A percentile compares a stretch with the other conserved stretches of the same genome.
phyloP scores from a whole-genome alignment of 73 alveolate species.

The Paramecium primaurelia region DNA sequence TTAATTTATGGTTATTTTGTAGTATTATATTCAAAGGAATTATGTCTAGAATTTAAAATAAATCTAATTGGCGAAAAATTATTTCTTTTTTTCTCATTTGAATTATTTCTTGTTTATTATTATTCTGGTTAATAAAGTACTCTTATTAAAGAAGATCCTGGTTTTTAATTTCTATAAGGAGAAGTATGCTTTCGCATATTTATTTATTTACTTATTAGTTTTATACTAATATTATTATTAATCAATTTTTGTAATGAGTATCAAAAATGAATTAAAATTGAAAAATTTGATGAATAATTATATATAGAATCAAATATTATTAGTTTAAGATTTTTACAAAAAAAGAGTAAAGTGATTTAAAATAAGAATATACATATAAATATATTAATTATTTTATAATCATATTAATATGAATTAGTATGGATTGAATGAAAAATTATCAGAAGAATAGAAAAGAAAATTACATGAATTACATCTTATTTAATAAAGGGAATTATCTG shows the following conservation, averaged over 20 bases:
- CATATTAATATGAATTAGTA: neutral
- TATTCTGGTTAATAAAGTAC: neutral
- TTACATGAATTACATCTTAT: constrained; percentile 33
- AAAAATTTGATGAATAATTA: neutral
- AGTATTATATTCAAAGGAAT: neutral
- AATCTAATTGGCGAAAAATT: neutral
- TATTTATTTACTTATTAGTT: neutral
- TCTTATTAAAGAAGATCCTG: neutral
- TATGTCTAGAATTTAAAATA: neutral
- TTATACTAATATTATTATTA: neutral
- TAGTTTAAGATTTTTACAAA: no score
- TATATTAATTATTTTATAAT: neutral
- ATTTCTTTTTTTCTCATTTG: neutral
- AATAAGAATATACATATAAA: neutral
- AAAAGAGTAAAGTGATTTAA: neutral
- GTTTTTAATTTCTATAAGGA: neutral
- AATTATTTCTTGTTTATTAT: neutral
- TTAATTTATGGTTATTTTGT: neutral
- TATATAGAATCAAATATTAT: neutral
- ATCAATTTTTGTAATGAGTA: neutral
- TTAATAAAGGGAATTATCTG: neutral
- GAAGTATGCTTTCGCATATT: neutral
- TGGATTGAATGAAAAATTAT: neutral
- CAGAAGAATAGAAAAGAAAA: constrained; percentile 7
- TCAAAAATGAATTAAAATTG: neutral